Percentiles rank a stretch among this genome's conserved stretches.
Evolutionary conservation across 2,329 filamentous ascomycete species (phyloP).

Genomic region (Raffaelea deltoideospora): DNA sequence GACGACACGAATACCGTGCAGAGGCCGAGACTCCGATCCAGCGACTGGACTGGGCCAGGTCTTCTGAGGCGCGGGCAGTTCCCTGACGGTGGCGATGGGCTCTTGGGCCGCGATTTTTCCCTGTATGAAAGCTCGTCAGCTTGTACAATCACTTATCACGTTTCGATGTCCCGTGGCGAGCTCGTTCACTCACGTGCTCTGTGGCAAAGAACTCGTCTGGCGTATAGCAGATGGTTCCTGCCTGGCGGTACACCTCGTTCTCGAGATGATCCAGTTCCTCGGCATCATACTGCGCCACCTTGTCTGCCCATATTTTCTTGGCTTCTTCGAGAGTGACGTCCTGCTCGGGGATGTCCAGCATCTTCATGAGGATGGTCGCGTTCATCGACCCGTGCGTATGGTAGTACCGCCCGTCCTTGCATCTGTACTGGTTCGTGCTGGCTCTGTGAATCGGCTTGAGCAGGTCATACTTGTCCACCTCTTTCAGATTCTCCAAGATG

Average conservation of each 20-base stretch:
- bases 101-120: neutral
- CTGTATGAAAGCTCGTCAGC: too few relatives aligned
- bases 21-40: slow-evolving; percentile 16
- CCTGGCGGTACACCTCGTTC: slow-evolving; percentile 23
- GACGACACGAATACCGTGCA: slow-evolving; percentile 31
- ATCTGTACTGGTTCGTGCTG: slow-evolving; percentile 3
- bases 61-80: neutral
- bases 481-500: neutral
- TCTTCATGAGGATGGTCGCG: slow-evolving; percentile 22
- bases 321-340: slow-evolving; percentile 7
- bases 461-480: neutral
- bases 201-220: slow-evolving; percentile 26
- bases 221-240: slow-evolving; percentile 26
- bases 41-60: slow-evolving; percentile 4
- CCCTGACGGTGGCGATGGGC: neutral
- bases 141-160: too few relatives aligned
- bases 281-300: slow-evolving; percentile 16
- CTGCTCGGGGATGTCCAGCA: slow-evolving; percentile 25
- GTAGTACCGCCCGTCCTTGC: slow-evolving; percentile 21
- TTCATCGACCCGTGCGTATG: slow-evolving; percentile 32
- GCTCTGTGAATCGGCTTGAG: neutral
- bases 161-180: too few relatives aligned
- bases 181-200: too few relatives aligned
- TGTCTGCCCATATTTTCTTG: slow-evolving; percentile 16
- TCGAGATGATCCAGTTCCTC: slow-evolving; percentile 23